Conservation (phyloP, 805 yeast genomes). For the Saccharomycopsis sp. region DNA sequence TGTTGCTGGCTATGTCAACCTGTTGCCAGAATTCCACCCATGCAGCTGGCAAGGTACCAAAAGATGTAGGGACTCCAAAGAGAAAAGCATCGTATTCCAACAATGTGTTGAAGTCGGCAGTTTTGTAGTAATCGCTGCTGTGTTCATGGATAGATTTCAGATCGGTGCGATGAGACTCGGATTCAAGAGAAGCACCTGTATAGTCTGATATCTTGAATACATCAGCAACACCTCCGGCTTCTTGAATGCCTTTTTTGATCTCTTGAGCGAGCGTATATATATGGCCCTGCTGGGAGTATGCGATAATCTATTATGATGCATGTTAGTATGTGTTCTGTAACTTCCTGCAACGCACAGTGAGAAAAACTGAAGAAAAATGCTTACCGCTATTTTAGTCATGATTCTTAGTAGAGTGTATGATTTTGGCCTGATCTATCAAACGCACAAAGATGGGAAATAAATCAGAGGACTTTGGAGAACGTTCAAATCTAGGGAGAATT, state of each 20-base stretch:
- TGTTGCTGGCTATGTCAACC: slow-evolving; percentile 76
- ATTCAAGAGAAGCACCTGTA: not conserved
- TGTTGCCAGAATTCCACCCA: slow-evolving; percentile 70
- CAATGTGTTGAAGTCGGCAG: slow-evolving; percentile 54
- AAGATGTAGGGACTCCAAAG: slow-evolving; percentile 84
- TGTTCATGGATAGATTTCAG: slow-evolving; percentile 51
- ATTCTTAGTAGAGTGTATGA: not conserved
- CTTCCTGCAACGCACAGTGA: not conserved
- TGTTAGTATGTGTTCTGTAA: not conserved
- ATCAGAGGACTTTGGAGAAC: not conserved
- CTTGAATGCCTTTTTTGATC: slow-evolving; percentile 58
- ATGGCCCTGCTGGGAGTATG: slow-evolving; percentile 78
- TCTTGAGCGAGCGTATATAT: slow-evolving; percentile 60
- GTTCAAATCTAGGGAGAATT: not conserved
- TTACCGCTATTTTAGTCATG: slow-evolving; percentile 1
- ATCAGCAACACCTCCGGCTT: slow-evolving; percentile 63
- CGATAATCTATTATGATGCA: slow-evolving; percentile 32
- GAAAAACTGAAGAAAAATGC: slow-evolving; percentile 1
- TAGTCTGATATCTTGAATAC: slow-evolving; percentile 66
- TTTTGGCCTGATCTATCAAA: too few species aligned
- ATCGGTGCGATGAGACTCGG: slow-evolving; percentile 36
- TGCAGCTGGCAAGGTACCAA: slow-evolving; percentile 75
- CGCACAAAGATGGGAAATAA: too few species aligned
- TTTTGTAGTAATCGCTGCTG: slow-evolving; percentile 49
- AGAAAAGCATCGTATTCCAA: slow-evolving; percentile 68